Evolutionary conservation across 805 yeast genomes (phyloP).

Genomic region (Hanseniaspora mollemarum): DNA sequence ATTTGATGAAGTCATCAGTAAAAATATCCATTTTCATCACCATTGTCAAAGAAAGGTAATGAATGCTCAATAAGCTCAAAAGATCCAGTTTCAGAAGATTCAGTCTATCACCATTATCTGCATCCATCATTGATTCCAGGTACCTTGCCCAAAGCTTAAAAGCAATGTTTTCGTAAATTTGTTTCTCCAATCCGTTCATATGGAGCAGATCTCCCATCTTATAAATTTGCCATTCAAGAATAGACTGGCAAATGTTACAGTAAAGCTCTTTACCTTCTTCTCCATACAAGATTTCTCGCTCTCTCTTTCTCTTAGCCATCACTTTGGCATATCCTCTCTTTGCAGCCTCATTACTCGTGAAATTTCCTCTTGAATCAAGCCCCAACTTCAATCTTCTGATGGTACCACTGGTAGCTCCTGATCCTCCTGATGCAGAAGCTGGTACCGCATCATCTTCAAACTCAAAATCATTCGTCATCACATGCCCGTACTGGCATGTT

Average conservation of each 20-base stretch:
- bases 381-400: slow-evolving; percentile 33
- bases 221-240: slow-evolving; percentile 38
- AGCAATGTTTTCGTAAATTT: neutral
- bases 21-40: slow-evolving; percentile 42
- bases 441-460: slow-evolving; percentile 54
- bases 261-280: slow-evolving; percentile 36
- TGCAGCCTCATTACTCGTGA: slow-evolving; percentile 25
- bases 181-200: neutral
- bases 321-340: slow-evolving; percentile 20
- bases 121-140: slow-evolving; percentile 1
- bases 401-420: slow-evolving; percentile 28
- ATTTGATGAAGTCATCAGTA: slow-evolving; percentile 35
- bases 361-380: slow-evolving; percentile 33
- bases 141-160: slow-evolving; percentile 6
- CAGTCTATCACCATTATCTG: neutral
- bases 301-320: slow-evolving; percentile 15
- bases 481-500: slow-evolving; percentile 86
- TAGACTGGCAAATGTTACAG: slow-evolving; percentile 38
- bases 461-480: slow-evolving; percentile 67
- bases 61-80: slow-evolving; percentile 27
- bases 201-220: slow-evolving; percentile 11
- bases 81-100: slow-evolving; percentile 16
- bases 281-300: slow-evolving; percentile 34
- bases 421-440: slow-evolving; percentile 36
- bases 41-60: slow-evolving; percentile 40